These are phyloP conservation scores for Anthostomella pinea DNA, from an alignment of 2,329 filamentous ascomycete species.

Conservation along the genomic window DNA sequence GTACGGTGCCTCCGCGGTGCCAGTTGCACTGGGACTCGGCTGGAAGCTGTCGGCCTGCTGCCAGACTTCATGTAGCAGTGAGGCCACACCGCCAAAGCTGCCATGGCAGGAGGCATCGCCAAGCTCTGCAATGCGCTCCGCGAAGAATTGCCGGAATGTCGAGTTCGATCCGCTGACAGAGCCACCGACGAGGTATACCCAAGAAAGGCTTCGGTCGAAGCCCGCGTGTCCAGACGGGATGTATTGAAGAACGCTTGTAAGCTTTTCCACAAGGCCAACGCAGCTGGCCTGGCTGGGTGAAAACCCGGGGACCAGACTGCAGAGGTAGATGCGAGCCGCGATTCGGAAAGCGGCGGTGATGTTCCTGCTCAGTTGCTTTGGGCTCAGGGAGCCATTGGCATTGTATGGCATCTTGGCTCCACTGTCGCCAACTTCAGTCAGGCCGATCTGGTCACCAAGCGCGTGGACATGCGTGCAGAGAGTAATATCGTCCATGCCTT, in stretches of 20 bases:
- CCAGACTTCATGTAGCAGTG: slow-evolving; percentile 82
- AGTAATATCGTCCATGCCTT: slow-evolving; percentile 79
- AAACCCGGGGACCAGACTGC: slow-evolving; percentile 88
- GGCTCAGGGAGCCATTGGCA: slow-evolving; percentile 70
- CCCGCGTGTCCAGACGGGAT: slow-evolving; percentile 80
- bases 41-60: slow-evolving; percentile 62
- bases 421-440: slow-evolving; percentile 67
- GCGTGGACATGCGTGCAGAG: slow-evolving; percentile 86
- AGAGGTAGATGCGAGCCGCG: slow-evolving; percentile 94
- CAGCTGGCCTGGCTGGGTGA: slow-evolving; percentile 71
- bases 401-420: slow-evolving; percentile 61
- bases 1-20: slow-evolving; percentile 51
- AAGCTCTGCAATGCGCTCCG: slow-evolving; percentile 69
- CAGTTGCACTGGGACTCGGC: slow-evolving; percentile 35
- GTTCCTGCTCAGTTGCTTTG: slow-evolving; percentile 81
- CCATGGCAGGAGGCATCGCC: slow-evolving; percentile 77
- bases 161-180: slow-evolving; percentile 71
- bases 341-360: slow-evolving; percentile 89
- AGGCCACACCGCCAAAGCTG: slow-evolving; percentile 79
- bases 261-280: slow-evolving; percentile 72
- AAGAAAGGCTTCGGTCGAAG: slow-evolving; percentile 86
- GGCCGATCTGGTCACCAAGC: slow-evolving; percentile 81
- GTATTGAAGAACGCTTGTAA: slow-evolving; percentile 72
- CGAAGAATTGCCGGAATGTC: slow-evolving; percentile 73
- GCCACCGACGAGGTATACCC: slow-evolving; percentile 88